Percentiles rank a stretch among this genome's conserved stretches.
phyloP scores from a whole-genome alignment of 2,329 filamentous ascomycete genomes.

The Fusarium tjaetaba region DNA sequence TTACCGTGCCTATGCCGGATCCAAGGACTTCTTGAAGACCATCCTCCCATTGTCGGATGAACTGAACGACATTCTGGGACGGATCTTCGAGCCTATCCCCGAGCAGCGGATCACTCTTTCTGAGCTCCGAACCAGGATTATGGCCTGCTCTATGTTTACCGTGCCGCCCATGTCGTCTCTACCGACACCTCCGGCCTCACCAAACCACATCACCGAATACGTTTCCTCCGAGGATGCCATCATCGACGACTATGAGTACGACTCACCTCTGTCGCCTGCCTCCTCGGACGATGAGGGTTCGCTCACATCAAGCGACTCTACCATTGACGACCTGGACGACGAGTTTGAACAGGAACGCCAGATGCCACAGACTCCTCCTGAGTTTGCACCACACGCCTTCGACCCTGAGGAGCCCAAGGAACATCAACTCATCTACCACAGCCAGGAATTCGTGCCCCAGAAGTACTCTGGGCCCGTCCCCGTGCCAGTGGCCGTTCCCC shows the following conservation, averaged over 20 bases:
- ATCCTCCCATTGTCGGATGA: conserved; percentile 93
- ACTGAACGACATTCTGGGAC: conserved; percentile 85
- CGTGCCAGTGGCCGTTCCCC: conserved; percentile 39
- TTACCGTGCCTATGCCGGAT: conserved; percentile 89
- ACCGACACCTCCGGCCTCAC: conserved; percentile 55
- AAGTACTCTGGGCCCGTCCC: conserved; percentile 55
- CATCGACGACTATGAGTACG: conserved; percentile 56
- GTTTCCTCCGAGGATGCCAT: conserved; percentile 59
- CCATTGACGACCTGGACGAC: conserved; percentile 62
- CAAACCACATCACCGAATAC: conserved; percentile 56
- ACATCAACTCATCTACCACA: conserved; percentile 51
- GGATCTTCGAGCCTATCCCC: conserved; percentile 89
- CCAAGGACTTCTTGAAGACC: conserved; percentile 86
- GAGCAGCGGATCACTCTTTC: conserved; percentile 82
- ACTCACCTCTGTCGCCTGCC: conserved; percentile 61
- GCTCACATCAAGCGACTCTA: conserved; percentile 63
- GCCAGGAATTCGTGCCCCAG: conserved; percentile 58
- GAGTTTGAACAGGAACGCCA: conserved; percentile 59
- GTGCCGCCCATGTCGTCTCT: conserved; percentile 50
- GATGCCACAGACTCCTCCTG: conserved; percentile 50
- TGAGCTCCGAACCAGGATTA: conserved; percentile 81
- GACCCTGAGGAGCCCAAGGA: conserved; percentile 58
- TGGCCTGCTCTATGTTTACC: conserved; percentile 80
- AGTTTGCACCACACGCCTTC: conserved; percentile 56
- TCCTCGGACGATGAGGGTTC: conserved; percentile 67